These are phyloP conservation scores for Coemansia sp. DNA, from an alignment of 192 early-diverging fungal genomes.

Conservation along the genomic window DNA sequence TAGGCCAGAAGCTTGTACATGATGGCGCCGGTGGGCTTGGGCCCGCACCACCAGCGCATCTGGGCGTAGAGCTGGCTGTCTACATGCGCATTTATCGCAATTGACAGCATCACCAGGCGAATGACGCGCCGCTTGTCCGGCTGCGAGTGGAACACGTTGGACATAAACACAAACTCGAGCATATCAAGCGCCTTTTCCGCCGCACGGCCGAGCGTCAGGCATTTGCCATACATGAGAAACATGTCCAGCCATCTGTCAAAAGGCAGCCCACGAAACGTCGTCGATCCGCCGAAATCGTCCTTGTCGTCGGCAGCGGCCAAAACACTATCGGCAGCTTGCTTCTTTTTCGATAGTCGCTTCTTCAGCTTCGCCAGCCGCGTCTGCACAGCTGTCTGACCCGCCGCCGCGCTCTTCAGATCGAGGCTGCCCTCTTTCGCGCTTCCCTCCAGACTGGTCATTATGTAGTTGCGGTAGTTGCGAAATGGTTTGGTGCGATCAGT, in stretches of 20 bases:
- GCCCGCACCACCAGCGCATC: conserved; percentile 43
- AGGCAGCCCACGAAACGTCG: conserved; percentile 41
- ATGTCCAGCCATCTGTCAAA: conserved; percentile 45
- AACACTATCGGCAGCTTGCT: neutral
- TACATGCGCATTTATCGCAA: conserved; percentile 10
- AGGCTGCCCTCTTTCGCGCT: conserved; percentile 6
- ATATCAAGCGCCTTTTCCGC: conserved; percentile 17
- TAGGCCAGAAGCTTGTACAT: conserved; percentile 34
- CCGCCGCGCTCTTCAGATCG: neutral
- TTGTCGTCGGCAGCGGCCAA: neutral
- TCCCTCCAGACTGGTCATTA: conserved; percentile 23
- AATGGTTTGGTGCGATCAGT: conserved; percentile 24
- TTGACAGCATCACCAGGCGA: conserved; percentile 12
- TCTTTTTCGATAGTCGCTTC: conserved; percentile 20
- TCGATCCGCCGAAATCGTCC: conserved; percentile 8
- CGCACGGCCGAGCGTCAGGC: conserved; percentile 20
- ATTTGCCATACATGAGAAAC: conserved; percentile 42
- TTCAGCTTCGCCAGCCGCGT: conserved; percentile 33
- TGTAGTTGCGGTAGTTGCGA: conserved; percentile 25
- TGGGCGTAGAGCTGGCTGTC: conserved; percentile 22
- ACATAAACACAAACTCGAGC: conserved; percentile 29
- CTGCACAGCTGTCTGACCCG: conserved; percentile 27
- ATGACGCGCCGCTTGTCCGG: conserved; percentile 9
- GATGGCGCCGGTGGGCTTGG: conserved; percentile 11
- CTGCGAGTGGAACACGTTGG: conserved; percentile 30